Base-by-base conservation (phyloP, 768 basidiomycete species). In the Phaffia tasmanica region DNA sequence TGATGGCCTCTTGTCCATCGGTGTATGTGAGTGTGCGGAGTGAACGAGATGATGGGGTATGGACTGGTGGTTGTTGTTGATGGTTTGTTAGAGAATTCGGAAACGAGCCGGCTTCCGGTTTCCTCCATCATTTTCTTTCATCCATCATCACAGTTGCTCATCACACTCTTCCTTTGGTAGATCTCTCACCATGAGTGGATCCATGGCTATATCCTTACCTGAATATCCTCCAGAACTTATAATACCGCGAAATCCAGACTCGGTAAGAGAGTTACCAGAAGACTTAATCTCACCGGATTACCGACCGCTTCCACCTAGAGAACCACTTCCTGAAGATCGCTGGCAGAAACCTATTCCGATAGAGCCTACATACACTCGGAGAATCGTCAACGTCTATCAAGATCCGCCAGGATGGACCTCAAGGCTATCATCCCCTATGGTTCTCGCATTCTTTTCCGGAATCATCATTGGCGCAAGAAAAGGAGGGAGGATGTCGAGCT, bases 71-170 rank as follows among this genome's bases (percentile, higher is more conserved):
- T 42, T 11, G 4, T 5, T 42, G 35, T 42, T 72, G 88, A 90
- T 75, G 84, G 86, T 30, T 89, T 88, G 14, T 79, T 82, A 71
- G 89, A 90, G 75, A 82, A 83, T 71, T 84, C 88, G 23, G 88
- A 89, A 29, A 88, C 88, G 6, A 88, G 87, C 74, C 89, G 88
- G 88, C 86, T 70, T 57, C 83, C 77, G 6, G 46, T 42, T 54
- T 55, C 15, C 46, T 30, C 47, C 23, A 62, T 59, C 21, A 25
- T 9, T 8, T 50, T 46, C 57, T 63, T 32, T 21, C 15, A 29
- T 47, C 8, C 18, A 15, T 29, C 55, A 55, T 30, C 54, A 51
- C 62, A 42, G 35, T 42, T 11, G 35, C 6, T 42, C 35, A 42
- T 42, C 35, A 42, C 4, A 42, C 35, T 11, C 11, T 4, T 11